A percentile compares a stretch with the other conserved stretches of the same genome.
These are phyloP conservation scores for Rosa chinensis DNA, from an alignment of 306 rosid genomes.

Conservation along the genomic window DNA sequence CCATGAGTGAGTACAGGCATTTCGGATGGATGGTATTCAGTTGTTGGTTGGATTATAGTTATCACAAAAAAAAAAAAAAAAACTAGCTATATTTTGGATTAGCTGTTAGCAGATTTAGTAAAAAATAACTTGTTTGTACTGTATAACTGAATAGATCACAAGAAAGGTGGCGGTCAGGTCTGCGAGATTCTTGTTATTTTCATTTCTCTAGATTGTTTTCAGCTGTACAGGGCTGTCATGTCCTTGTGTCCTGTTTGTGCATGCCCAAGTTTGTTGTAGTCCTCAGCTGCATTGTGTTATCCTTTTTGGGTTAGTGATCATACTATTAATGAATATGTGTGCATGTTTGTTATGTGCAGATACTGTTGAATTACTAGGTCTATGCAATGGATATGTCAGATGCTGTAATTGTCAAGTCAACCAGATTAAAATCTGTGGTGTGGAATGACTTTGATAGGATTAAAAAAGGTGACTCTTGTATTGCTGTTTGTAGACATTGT, in stretches of 20 bases:
- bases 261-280: not conserved
- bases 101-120: not conserved
- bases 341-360: conserved; percentile 25
- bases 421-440: conserved; percentile 90
- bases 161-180: not conserved
- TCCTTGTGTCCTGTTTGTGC: conserved; percentile 4
- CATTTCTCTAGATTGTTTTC: not conserved
- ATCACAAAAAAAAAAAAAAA: not conserved
- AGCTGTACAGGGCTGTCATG: not conserved
- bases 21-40: not conserved
- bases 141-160: not conserved
- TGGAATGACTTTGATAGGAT: conserved; percentile 99
- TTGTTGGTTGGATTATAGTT: not conserved
- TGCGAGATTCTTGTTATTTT: not conserved
- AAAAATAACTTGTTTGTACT: not conserved
- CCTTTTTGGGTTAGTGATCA: not conserved
- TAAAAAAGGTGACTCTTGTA: conserved; percentile 83
- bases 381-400: conserved; percentile 88
- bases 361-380: conserved; percentile 41
- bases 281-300: not conserved
- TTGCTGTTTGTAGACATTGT: conserved; percentile 96
- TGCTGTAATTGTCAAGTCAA: conserved; percentile 80
- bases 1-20: not conserved
- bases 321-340: not conserved
- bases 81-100: not conserved